phyloP scores from a whole-genome alignment of 179 eudicot genomes.

The Actinidia chinensis region DNA sequence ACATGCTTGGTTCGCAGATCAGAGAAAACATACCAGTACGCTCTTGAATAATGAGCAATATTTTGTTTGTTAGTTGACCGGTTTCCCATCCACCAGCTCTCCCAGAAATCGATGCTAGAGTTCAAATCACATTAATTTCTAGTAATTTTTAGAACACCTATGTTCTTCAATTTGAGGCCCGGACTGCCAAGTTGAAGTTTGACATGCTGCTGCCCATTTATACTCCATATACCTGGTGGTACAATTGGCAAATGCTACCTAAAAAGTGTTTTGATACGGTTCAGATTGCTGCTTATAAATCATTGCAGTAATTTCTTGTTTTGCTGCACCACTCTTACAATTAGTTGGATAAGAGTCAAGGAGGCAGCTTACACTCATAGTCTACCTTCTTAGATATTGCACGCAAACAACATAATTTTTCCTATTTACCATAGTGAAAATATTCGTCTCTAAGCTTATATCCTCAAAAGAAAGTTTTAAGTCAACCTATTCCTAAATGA shows the following conservation, averaged over 20 bases:
- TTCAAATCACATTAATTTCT: background rate
- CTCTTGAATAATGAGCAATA: background rate
- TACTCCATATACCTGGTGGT: background rate
- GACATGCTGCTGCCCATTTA: background rate
- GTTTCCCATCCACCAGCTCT: background rate
- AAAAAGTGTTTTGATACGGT: background rate
- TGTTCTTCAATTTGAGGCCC: conserved; percentile 6
- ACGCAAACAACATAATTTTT: no score
- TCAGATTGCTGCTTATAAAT: background rate
- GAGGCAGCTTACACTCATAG: no score
- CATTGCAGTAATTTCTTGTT: background rate
- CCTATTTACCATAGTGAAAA: no score
- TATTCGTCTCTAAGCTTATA: no score
- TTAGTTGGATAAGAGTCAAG: no score
- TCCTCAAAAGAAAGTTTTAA: no score
- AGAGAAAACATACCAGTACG: background rate
- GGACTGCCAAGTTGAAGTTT: background rate
- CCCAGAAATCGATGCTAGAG: background rate
- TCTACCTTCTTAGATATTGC: no score
- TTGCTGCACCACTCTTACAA: background rate
- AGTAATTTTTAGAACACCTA: background rate
- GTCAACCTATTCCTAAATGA: no score
- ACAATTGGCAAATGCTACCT: background rate
- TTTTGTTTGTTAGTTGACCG: background rate
- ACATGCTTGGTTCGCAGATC: background rate